A percentile compares a stretch with the other conserved stretches of the same genome.
These are phyloP conservation scores for Chalciporus sphaerocephalus DNA, from an alignment of 768 basidiomycete species.

Conservation along the genomic window DNA sequence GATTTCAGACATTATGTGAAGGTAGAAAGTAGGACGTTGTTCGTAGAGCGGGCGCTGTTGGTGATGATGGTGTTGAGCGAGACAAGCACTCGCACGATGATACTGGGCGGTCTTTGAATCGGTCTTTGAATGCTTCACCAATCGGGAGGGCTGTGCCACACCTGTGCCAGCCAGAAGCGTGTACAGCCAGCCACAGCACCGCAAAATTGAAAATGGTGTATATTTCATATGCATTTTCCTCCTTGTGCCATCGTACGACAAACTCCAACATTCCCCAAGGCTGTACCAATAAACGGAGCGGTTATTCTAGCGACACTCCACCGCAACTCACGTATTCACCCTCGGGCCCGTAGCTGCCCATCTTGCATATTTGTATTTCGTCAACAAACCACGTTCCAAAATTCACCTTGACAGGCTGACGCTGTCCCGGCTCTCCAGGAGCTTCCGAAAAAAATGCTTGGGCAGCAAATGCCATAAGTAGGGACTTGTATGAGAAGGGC, in stretches of 20 bases:
- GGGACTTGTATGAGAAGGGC: conserved; percentile 40
- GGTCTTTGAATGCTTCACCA: conserved; percentile 28
- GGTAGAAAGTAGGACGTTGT: conserved; percentile 32
- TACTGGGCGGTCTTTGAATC: conserved; percentile 34
- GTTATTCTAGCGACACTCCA: conserved; percentile 8
- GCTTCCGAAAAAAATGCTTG: conserved; percentile 6
- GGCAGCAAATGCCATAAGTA: conserved; percentile 30
- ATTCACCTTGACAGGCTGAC: conserved; percentile 34
- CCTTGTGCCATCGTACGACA: too few relatives aligned
- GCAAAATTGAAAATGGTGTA: too few relatives aligned
- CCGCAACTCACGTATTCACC: conserved; percentile 57
- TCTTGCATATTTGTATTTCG: conserved; percentile 62
- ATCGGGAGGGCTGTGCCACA: conserved; percentile 26
- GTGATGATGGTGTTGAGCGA: conserved; percentile 36
- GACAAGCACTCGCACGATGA: conserved; percentile 37
- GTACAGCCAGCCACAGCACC: too few relatives aligned
- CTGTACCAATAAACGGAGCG: neutral
- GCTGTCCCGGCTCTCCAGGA: conserved; percentile 1
- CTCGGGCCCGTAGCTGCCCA: conserved; percentile 63
- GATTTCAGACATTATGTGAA: conserved; percentile 84
- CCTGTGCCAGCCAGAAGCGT: conserved; percentile 29
- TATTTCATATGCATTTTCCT: too few relatives aligned
- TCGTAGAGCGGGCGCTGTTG: conserved; percentile 34
- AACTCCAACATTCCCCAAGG: neutral
- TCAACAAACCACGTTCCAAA: conserved; percentile 52